Conservation (phyloP, 179 eudicot genomes). For the Heliamphora pulchella region DNA sequence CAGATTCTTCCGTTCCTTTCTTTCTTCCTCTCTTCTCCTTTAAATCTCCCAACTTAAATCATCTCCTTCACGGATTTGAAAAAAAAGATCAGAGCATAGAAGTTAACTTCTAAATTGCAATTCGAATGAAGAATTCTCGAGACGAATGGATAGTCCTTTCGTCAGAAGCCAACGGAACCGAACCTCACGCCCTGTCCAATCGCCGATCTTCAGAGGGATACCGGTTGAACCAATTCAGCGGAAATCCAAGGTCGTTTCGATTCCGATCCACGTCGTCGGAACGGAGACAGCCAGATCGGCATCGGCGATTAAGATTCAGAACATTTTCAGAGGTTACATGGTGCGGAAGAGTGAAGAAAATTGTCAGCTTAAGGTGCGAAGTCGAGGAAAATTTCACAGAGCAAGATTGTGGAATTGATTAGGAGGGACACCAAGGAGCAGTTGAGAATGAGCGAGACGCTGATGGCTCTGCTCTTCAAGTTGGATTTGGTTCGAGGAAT, state of each 20-base stretch:
- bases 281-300: conserved; percentile 22
- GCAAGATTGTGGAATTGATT: conserved; percentile 29
- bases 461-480: conserved; percentile 55
- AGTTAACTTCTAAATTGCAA: no score
- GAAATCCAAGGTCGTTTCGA: conserved; percentile 24
- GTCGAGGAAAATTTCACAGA: conserved; percentile 29
- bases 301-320: conserved; percentile 53
- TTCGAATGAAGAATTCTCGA: not conserved
- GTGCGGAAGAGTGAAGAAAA: conserved; percentile 48
- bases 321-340: conserved; percentile 50
- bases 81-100: not conserved
- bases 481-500: conserved; percentile 58
- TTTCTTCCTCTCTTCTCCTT: not conserved
- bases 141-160: conserved; percentile 14
- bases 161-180: conserved; percentile 7
- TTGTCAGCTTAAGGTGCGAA: conserved; percentile 29
- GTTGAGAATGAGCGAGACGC: conserved; percentile 40
- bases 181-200: not conserved
- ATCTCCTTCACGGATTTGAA: not conserved
- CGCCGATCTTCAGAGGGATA: conserved; percentile 4
- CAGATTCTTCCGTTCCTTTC: not conserved
- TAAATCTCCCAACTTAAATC: not conserved
- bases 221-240: not conserved
- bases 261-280: conserved; percentile 37
- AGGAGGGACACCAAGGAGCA: conserved; percentile 37